Evolutionary conservation across 495 filamentous ascomycete species (phyloP), one percentile per base, ranked within the genome.

Genomic region (Penicillium goetzii): DNA sequence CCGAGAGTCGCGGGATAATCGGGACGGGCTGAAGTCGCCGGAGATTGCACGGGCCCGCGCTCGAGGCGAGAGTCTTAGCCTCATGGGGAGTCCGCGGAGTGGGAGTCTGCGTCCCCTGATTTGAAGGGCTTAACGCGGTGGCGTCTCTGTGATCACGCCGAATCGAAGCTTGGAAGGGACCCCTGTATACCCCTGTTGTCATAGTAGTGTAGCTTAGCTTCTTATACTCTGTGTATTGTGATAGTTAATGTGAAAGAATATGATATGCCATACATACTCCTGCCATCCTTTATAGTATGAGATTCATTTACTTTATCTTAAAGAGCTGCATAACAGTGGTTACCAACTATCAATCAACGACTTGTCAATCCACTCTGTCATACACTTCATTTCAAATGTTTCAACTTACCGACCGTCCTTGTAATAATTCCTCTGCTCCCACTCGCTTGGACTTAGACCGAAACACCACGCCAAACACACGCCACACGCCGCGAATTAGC

Each of bases 51-150:
- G 72, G 25, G 54, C 63, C 23, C 66, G 68, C 19, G 64, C 70
- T 55, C 72, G 76, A 12, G 72, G 70, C 12, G 75, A 78, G 25
- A 75, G 69, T 43, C 40, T 68, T 19, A 72, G 71, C 40, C 65
- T 70, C 36, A 72, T 58, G 41, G 59, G 64, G 3, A 76, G 73
- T 60, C 73, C 73, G 11, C 59, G 72, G 17, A 76, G 74, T 66
- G 74, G 69, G 2, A 61, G 62, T n/a, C 41, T 80, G 47, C 63
- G 77, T 25, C 77, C 77, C 33, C 61, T 78, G 54, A 60, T 69
- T 30, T 73, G 49, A 65, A 30, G 21, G 2, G 34, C 15, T 57
- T 41, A 14, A 30, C 32, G 19, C 23, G 21, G 33, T 41, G 36
- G 34, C 54, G 36, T 51, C 12, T 60, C 34, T n/a, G 41, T 10